phyloP scores from a whole-genome alignment of 768 basidiomycete species.

The Clavulina sp. region DNA sequence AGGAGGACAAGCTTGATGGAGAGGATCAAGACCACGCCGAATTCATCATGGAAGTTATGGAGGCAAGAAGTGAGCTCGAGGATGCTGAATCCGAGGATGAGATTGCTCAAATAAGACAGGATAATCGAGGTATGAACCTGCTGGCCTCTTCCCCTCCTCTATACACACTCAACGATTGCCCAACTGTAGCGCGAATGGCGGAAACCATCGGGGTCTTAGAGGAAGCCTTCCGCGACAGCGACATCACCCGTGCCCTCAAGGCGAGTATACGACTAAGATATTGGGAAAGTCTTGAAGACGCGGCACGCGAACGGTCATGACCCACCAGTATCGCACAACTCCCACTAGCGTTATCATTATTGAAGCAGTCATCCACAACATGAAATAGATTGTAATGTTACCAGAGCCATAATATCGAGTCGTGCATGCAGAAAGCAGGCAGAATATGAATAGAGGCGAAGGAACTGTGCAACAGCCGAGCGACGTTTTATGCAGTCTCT shows the following conservation, averaged over 20 bases:
- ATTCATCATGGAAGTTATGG: slow-evolving; percentile 64
- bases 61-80: slow-evolving; percentile 60
- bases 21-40: slow-evolving; percentile 56
- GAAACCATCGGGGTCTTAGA: slow-evolving; percentile 30
- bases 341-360: no score
- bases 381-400: no score
- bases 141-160: neutral
- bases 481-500: no score
- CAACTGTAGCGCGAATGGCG: slow-evolving; percentile 32
- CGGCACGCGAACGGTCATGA: slow-evolving; percentile 20
- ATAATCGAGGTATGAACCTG: slow-evolving; percentile 36
- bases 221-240: slow-evolving; percentile 28
- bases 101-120: slow-evolving; percentile 32
- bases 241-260: slow-evolving; percentile 36
- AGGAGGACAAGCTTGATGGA: slow-evolving; percentile 20
- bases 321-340: no score
- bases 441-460: no score
- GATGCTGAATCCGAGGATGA: slow-evolving; percentile 32
- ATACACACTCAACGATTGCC: neutral
- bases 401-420: no score
- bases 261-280: slow-evolving; percentile 59
- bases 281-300: slow-evolving; percentile 42
- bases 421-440: no score
- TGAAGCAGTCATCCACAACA: no score
- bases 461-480: no score